Evolutionary conservation across 495 filamentous ascomycete species (phyloP).

Genomic region (Hypoxylon crocopeplum): DNA sequence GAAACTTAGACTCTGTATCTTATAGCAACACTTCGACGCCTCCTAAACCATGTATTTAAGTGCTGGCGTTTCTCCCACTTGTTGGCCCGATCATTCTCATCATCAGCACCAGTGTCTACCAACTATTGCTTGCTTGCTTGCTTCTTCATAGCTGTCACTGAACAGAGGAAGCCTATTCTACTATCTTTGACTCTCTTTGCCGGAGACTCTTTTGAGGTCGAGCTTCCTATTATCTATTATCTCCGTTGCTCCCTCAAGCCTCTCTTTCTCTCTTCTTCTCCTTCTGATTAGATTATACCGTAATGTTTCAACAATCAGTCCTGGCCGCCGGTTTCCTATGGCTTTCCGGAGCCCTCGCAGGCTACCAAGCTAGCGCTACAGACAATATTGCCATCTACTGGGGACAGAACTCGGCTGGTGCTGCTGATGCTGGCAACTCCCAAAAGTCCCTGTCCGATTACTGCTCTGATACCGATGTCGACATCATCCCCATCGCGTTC

Average conservation of each 20-base stretch:
- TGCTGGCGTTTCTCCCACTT: background rate
- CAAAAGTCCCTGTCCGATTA: slow-evolving; percentile 32
- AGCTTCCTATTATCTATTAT: background rate
- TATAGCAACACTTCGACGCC: background rate
- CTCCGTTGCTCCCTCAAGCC: background rate
- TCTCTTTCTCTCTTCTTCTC: background rate
- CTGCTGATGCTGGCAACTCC: slow-evolving; percentile 1
- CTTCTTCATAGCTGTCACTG: background rate
- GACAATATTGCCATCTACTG: slow-evolving; percentile 72
- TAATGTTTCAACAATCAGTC: slow-evolving; percentile 6
- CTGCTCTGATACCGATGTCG: slow-evolving; percentile 28
- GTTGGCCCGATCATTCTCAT: background rate
- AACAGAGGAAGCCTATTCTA: background rate
- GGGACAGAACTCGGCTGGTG: slow-evolving; percentile 43
- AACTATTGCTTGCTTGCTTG: background rate
- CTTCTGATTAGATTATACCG: background rate
- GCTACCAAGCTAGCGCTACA: slow-evolving; percentile 54
- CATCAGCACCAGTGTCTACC: background rate
- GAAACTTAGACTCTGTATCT: slow-evolving; percentile 4
- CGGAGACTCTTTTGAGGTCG: background rate
- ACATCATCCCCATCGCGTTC: slow-evolving; percentile 68
- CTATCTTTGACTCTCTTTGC: background rate
- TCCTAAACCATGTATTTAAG: slow-evolving; percentile 21
- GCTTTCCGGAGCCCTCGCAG: slow-evolving; percentile 39
- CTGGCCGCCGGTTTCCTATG: slow-evolving; percentile 7